Percentiles rank a stretch among this genome's conserved stretches.
Evolutionary conservation across 2,329 filamentous ascomycete genomes (phyloP).

Genomic region (Fusarium aywerte): DNA sequence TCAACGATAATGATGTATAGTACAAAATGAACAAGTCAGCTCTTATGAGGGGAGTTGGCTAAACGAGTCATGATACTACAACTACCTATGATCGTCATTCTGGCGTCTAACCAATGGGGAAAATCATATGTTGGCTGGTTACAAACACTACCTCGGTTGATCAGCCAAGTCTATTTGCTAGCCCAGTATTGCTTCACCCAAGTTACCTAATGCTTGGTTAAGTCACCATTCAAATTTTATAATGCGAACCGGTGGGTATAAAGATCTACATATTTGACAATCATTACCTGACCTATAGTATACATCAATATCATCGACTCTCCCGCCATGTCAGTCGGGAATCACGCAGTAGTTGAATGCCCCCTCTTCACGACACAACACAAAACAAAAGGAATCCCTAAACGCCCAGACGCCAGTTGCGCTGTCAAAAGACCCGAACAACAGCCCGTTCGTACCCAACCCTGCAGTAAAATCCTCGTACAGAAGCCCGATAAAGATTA

Average conservation of each 20-base stretch:
- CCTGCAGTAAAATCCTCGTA: slow-evolving; percentile 16
- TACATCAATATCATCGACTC: slow-evolving; percentile 14
- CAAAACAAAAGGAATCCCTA: slow-evolving; percentile 25
- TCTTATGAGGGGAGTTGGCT: neutral
- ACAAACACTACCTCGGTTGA: slow-evolving; percentile 9
- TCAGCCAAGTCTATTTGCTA: neutral
- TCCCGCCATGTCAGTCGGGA: neutral
- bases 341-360: neutral
- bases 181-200: no score
- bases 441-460: slow-evolving; percentile 26
- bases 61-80: slow-evolving; percentile 17
- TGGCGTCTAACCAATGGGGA: neutral
- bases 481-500: slow-evolving; percentile 20
- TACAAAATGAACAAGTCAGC: neutral
- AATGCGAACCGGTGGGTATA: neutral
- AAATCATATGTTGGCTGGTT: neutral
- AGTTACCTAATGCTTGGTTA: neutral
- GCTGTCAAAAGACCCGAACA: slow-evolving; percentile 14
- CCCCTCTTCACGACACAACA: neutral
- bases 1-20: neutral
- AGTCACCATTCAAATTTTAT: neutral
- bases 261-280: slow-evolving; percentile 21
- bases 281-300: slow-evolving; percentile 24
- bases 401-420: slow-evolving; percentile 37
- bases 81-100: no score